Conservation (phyloP, 2,329 filamentous ascomycete genomes). For the Zasmidium angulare region DNA sequence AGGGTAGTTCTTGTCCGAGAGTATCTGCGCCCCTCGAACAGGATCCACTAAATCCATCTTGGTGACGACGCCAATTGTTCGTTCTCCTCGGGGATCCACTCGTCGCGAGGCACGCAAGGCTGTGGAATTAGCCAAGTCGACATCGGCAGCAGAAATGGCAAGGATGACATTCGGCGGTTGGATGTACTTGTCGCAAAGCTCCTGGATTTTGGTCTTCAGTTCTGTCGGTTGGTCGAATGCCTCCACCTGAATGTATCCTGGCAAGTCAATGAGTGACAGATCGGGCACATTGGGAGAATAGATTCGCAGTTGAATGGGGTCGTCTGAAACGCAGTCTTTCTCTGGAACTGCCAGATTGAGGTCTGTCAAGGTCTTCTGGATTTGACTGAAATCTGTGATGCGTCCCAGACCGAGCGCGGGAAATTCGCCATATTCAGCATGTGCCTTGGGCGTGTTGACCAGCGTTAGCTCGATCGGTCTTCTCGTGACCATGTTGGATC, state of each 20-base stretch:
- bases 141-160: slow-evolving; percentile 95
- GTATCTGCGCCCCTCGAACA: slow-evolving; percentile 70
- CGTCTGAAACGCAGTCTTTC: slow-evolving; percentile 88
- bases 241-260: slow-evolving; percentile 95
- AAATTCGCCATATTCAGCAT: slow-evolving; percentile 92
- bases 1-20: slow-evolving; percentile 89
- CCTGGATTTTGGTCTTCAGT: slow-evolving; percentile 91
- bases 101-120: slow-evolving; percentile 84
- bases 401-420: slow-evolving; percentile 85
- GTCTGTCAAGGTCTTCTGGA: slow-evolving; percentile 91
- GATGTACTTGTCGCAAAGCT: slow-evolving; percentile 98
- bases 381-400: slow-evolving; percentile 86
- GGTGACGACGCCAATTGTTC: slow-evolving; percentile 97
- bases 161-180: slow-evolving; percentile 93
- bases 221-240: slow-evolving; percentile 87
- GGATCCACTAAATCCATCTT: slow-evolving; percentile 98
- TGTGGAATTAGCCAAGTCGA: slow-evolving; percentile 94
- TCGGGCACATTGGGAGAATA: slow-evolving; percentile 95
- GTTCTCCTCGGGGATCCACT: slow-evolving; percentile 89
- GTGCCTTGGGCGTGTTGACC: slow-evolving; percentile 86
- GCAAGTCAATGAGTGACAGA: slow-evolving; percentile 90
- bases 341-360: slow-evolving; percentile 91
- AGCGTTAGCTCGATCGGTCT: slow-evolving; percentile 94
- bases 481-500: slow-evolving; percentile 97
- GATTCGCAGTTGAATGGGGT: slow-evolving; percentile 93